Evolutionary conservation across 192 early-diverging fungal genomes (phyloP).

Genomic region (Jimgerdemannia flammicorona): DNA sequence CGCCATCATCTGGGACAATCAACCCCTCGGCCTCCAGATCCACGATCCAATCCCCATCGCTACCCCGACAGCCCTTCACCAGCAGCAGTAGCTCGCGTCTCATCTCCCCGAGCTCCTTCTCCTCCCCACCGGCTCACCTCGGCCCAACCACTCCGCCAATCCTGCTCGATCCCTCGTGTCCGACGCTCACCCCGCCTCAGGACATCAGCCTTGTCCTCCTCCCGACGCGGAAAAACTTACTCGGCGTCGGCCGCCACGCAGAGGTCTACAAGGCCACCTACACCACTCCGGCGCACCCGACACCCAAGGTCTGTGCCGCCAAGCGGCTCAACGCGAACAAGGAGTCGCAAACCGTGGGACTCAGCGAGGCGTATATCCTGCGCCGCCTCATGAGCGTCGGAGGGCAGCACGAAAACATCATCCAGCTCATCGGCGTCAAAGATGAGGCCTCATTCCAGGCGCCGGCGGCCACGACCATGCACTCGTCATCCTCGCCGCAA

Average conservation of each 20-base stretch:
- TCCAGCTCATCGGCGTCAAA: background rate
- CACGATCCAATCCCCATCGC: background rate
- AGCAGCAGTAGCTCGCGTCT: background rate
- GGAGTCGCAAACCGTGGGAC: conserved; percentile 23
- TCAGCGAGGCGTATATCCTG: conserved; percentile 20
- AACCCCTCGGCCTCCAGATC: conserved; percentile 2
- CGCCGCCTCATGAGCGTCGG: conserved; percentile 19
- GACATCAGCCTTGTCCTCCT: conserved; percentile 7
- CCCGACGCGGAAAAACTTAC: conserved; percentile 7
- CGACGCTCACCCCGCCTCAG: conserved; percentile 1
- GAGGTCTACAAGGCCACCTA: conserved; percentile 18
- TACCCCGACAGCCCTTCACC: too few species aligned
- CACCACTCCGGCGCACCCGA: background rate
- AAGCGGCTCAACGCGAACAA: conserved; percentile 22
- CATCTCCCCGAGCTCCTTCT: background rate
- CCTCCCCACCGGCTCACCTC: background rate
- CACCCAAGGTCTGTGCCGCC: conserved; percentile 19
- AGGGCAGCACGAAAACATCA: conserved; percentile 18
- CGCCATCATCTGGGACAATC: background rate
- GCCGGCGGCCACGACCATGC: background rate
- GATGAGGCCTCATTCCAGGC: background rate
- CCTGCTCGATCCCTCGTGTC: background rate
- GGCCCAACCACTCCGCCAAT: background rate
- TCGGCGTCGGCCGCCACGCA: conserved; percentile 27
- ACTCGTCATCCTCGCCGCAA: conserved; percentile 31